These are phyloP conservation scores for Rhynchosporium secalis DNA, from an alignment of 2,329 filamentous ascomycete species.

Conservation along the genomic window DNA sequence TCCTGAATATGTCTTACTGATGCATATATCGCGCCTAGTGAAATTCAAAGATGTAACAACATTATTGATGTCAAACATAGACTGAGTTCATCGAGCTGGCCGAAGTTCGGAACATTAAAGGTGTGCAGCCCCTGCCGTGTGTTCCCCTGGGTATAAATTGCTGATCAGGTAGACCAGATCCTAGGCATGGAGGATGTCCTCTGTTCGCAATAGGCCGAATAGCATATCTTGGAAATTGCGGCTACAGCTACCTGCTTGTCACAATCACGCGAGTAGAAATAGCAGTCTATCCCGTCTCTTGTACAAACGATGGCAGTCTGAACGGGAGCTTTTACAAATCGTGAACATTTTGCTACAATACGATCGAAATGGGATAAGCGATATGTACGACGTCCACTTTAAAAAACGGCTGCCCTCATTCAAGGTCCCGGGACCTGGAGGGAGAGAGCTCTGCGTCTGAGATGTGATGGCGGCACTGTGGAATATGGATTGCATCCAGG, in stretches of 20 bases:
- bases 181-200: neutral
- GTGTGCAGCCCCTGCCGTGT: constrained; percentile 21
- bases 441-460: neutral
- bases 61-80: neutral
- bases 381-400: constrained; percentile 11
- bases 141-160: constrained; percentile 6
- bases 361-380: constrained; percentile 5
- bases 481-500: neutral
- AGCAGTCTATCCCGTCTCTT: constrained; percentile 2
- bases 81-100: neutral
- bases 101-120: neutral
- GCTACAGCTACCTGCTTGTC: neutral
- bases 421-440: constrained; percentile 1
- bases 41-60: constrained; percentile 9
- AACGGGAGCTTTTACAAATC: neutral
- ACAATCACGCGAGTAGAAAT: neutral
- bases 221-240: neutral
- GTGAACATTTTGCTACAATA: neutral
- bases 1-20: neutral
- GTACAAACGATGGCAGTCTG: constrained; percentile 15
- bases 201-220: constrained; percentile 9
- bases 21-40: constrained; percentile 12
- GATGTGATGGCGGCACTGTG: neutral
- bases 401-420: neutral
- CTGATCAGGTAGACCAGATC: constrained; percentile 11